Percentiles rank a stretch among this genome's conserved stretches.
Evolutionary conservation across 2,329 filamentous ascomycete genomes (phyloP).

Genomic region (Cephalotrichum gorgonifer): DNA sequence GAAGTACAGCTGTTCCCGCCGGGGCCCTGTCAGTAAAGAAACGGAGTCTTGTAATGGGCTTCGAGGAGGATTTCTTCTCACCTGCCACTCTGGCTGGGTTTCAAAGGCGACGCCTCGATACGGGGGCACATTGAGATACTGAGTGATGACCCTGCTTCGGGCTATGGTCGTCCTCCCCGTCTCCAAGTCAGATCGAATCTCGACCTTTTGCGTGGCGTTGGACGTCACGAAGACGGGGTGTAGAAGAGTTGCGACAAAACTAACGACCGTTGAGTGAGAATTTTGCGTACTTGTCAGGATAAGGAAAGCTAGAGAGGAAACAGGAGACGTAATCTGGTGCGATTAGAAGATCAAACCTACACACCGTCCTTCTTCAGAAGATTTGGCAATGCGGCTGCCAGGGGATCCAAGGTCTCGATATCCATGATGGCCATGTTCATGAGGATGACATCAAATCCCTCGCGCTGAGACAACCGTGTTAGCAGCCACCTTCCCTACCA

Average conservation of each 20-base stretch:
- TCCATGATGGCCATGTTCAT: conserved; percentile 42
- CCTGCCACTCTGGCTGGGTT: conserved; percentile 23
- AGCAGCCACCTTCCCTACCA: neutral
- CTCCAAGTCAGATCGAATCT: conserved; percentile 15
- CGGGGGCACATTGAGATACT: conserved; percentile 31
- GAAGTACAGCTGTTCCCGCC: conserved; percentile 23
- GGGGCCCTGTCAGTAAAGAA: neutral
- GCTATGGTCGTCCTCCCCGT: conserved; percentile 23
- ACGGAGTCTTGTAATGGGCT: neutral
- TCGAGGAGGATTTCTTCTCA: conserved; percentile 12
- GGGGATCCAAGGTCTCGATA: conserved; percentile 27
- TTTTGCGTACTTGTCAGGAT: neutral
- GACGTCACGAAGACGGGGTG: conserved; percentile 40
- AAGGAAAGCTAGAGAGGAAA: too few species aligned
- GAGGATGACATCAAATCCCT: conserved; percentile 29
- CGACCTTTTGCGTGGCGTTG: conserved; percentile 25
- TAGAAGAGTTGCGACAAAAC: conserved; percentile 34
- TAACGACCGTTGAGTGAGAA: conserved; percentile 7
- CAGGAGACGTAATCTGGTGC: too few species aligned
- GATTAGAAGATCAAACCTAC: too few species aligned
- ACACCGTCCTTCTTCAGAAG: conserved; percentile 28
- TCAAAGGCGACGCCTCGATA: conserved; percentile 23
- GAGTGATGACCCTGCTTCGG: conserved; percentile 24
- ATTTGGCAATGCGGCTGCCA: conserved; percentile 27
- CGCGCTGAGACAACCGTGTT: conserved; percentile 11